These are phyloP conservation scores for Macrophomina pseudophaseolina DNA, from an alignment of 2,329 filamentous ascomycete species.

Conservation along the genomic window DNA sequence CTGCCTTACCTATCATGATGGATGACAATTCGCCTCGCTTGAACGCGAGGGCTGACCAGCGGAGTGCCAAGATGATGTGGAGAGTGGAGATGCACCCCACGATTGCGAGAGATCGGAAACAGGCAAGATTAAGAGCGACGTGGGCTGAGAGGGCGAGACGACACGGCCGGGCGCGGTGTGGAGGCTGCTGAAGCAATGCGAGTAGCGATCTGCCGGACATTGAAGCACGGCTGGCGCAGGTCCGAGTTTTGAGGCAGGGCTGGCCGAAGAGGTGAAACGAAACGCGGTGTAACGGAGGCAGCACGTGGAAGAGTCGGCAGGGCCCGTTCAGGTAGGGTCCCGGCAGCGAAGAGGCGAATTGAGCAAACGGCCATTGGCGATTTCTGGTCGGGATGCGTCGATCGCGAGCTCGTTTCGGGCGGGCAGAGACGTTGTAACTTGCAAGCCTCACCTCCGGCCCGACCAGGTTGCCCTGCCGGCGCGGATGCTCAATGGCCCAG, in stretches of 20 bases:
- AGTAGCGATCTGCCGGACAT: background rate
- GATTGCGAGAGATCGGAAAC: background rate
- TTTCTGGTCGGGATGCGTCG: background rate
- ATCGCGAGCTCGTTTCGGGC: slow-evolving; percentile 3
- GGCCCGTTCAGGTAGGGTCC: background rate
- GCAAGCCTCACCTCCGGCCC: slow-evolving; percentile 3
- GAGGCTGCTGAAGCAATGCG: background rate
- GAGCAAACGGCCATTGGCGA: slow-evolving; percentile 4
- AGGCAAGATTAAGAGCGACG: slow-evolving; percentile 1
- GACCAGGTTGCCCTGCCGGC: background rate
- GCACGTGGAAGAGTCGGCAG: slow-evolving; percentile 10
- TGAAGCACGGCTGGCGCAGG: slow-evolving; percentile 6
- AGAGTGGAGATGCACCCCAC: slow-evolving; percentile 10
- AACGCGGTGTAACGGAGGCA: background rate
- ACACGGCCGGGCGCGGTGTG: background rate
- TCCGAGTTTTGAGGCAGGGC: background rate
- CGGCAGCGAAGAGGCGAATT: background rate
- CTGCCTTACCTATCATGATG: background rate
- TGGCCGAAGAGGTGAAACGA: background rate
- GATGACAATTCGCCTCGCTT: background rate
- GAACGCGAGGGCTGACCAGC: slow-evolving; percentile 7
- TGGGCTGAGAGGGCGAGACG: background rate
- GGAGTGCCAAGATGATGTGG: background rate
- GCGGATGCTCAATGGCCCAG: background rate
- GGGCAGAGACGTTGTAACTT: background rate